phyloP scores from a whole-genome alignment of 2,329 filamentous ascomycete species.

The Fulvia fulva region DNA sequence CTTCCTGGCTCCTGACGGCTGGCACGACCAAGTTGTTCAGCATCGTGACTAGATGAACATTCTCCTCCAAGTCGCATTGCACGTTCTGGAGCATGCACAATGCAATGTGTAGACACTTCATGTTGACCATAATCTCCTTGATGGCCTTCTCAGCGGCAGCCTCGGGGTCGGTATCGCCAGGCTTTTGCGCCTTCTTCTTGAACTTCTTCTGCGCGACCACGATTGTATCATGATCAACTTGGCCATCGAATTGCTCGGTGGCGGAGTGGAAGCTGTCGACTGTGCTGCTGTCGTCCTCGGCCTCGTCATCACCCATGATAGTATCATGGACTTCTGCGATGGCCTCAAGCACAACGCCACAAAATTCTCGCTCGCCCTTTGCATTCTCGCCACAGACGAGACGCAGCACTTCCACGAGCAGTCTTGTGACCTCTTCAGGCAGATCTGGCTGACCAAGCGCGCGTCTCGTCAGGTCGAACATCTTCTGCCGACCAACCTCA shows the following conservation, averaged over 20 bases:
- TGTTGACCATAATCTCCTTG: slow-evolving; percentile 90
- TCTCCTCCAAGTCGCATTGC: slow-evolving; percentile 78
- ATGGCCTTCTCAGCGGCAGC: slow-evolving; percentile 69
- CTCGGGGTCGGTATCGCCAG: slow-evolving; percentile 56
- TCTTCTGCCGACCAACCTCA: slow-evolving; percentile 89
- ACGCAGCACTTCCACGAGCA: slow-evolving; percentile 76
- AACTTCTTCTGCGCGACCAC: slow-evolving; percentile 32
- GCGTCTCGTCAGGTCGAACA: slow-evolving; percentile 87
- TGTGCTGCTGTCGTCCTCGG: slow-evolving; percentile 43
- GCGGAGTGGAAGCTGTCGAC: slow-evolving; percentile 92
- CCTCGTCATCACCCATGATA: slow-evolving; percentile 66
- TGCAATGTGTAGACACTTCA: slow-evolving; percentile 96
- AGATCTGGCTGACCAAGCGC: slow-evolving; percentile 80
- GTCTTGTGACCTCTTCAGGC: slow-evolving; percentile 87
- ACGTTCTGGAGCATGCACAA: slow-evolving; percentile 97
- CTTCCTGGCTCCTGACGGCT: slow-evolving; percentile 87
- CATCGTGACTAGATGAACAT: slow-evolving; percentile 92
- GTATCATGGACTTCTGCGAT: slow-evolving; percentile 96
- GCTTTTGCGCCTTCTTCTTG: slow-evolving; percentile 37
- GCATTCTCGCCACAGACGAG: slow-evolving; percentile 74
- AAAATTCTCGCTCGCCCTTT: slow-evolving; percentile 76
- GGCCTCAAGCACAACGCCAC: slow-evolving; percentile 81
- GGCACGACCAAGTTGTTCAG: slow-evolving; percentile 95
- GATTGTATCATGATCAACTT: slow-evolving; percentile 45
- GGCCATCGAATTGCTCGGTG: slow-evolving; percentile 73